phyloP scores from a whole-genome alignment of 1,139 yeast species.

The Ashbya aceris region DNA sequence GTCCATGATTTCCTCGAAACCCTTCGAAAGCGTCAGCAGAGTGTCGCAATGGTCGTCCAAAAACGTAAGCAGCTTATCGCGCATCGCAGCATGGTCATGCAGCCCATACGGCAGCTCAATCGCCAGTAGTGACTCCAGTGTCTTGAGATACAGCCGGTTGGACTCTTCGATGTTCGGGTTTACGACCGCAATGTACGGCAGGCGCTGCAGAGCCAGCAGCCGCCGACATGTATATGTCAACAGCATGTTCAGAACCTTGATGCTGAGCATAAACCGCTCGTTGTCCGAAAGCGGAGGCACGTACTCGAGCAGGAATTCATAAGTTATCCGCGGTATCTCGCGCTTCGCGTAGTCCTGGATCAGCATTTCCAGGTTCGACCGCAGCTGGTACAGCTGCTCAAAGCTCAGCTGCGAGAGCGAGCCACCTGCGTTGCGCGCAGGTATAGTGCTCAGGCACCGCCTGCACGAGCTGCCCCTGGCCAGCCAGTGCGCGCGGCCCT shows the following conservation, averaged over 20 bases:
- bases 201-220: constrained; percentile 53
- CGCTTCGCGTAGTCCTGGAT: constrained; percentile 26
- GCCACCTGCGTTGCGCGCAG: too few relatives aligned
- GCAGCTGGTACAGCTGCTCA: constrained; percentile 23
- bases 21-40: constrained; percentile 68
- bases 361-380: constrained; percentile 25
- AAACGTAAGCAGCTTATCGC: constrained; percentile 45
- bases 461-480: too few relatives aligned
- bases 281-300: constrained; percentile 20
- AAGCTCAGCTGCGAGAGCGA: constrained; percentile 14
- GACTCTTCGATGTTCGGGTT: constrained; percentile 87
- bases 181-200: constrained; percentile 76
- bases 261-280: constrained; percentile 24
- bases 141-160: constrained; percentile 60
- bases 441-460: too few relatives aligned
- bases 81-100: constrained; percentile 45
- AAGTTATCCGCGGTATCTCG: constrained; percentile 21
- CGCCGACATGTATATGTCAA: constrained; percentile 41
- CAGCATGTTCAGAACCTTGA: constrained; percentile 37
- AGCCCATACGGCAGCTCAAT: constrained; percentile 37
- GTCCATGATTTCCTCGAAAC: constrained; percentile 64
- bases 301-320: constrained; percentile 20
- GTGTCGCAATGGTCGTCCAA: constrained; percentile 77
- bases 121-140: constrained; percentile 54
- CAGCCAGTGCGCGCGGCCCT: background rate